Evolutionary conservation across 176 grass and related monocot species (phyloP), one percentile per base, ranked within the genome.

Genomic region (Ensete ventricosum): DNA sequence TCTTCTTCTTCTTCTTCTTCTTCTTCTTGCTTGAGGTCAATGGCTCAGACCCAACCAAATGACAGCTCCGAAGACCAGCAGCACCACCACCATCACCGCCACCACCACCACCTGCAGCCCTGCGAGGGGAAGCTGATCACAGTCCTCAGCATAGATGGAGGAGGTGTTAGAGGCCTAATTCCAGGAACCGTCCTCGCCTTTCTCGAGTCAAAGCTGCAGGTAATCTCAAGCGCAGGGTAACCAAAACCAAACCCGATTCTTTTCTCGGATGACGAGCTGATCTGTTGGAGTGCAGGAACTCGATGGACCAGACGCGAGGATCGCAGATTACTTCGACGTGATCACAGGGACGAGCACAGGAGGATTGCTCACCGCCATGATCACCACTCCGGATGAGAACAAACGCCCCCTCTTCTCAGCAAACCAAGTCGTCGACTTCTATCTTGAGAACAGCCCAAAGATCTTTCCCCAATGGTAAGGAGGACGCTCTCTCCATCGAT

Each of bases 181-280:
- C 67, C 67, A 9, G 67, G 34, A 8, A 69, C 27, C 34, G n/a
- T 69, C 34, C 67, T 69, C 1, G 25, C 34, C 11, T 69, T 50
- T n/a, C 67, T 69, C 0, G 67, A 69, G 9, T 69, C 67, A 5
- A 69, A 69, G 67, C 67, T 69, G 11, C 67, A 69, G 43, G 67
- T 69, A 63, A 21, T 23, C 23, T 43, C 34, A 4, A 43, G 34
- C 4, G 34, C 34, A 43, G 4, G 34, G 34, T 6, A 43, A 43
- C 34, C 34, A 43, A 43, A 43, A 43, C 34, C 34, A 6, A 43
- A 43, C 6, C 34, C 34, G 34, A 43, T 43, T 43, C 34, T 43
- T 43, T 43, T 43, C 34, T 43, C 5, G 34, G 34, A 43, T 6
- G 34, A 43, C 5, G 34, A 43, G 34, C 34, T 43, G 34, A 43